Conservation (phyloP, 306 rosid species). For the Vigna hirtella region DNA sequence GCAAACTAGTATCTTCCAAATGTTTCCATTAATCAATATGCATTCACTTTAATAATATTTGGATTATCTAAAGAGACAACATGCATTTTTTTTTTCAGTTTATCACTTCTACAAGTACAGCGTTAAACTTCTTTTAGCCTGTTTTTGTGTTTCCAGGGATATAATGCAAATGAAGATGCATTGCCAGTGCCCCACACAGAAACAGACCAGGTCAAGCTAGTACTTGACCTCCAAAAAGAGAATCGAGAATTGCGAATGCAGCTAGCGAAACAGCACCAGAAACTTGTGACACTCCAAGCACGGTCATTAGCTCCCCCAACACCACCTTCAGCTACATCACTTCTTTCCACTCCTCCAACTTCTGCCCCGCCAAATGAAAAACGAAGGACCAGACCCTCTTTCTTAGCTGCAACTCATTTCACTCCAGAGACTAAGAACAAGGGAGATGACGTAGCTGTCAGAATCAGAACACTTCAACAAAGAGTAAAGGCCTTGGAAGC, state of each 20-base stretch:
- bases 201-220: slow-evolving; percentile 78
- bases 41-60: background rate
- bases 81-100: slow-evolving; percentile 43
- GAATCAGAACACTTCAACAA: slow-evolving; percentile 61
- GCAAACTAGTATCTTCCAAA: slow-evolving; percentile 35
- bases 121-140: background rate
- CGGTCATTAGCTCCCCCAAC: slow-evolving; percentile 79
- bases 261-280: slow-evolving; percentile 82
- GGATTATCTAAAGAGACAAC: slow-evolving; percentile 19
- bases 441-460: slow-evolving; percentile 58
- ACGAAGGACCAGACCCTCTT: slow-evolving; percentile 66
- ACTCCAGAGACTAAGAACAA: slow-evolving; percentile 84
- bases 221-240: slow-evolving; percentile 86
- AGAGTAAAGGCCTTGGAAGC: slow-evolving; percentile 71
- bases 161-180: slow-evolving; percentile 62
- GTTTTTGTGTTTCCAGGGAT: slow-evolving; percentile 50
- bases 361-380: slow-evolving; percentile 67
- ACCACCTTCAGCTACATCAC: slow-evolving; percentile 68
- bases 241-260: slow-evolving; percentile 81
- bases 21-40: background rate
- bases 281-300: slow-evolving; percentile 71
- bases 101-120: background rate
- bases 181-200: slow-evolving; percentile 63
- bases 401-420: slow-evolving; percentile 70
- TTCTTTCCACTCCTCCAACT: slow-evolving; percentile 75